Conservation (phyloP, 139 green algal genomes). For the Eudorina sp. region DNA sequence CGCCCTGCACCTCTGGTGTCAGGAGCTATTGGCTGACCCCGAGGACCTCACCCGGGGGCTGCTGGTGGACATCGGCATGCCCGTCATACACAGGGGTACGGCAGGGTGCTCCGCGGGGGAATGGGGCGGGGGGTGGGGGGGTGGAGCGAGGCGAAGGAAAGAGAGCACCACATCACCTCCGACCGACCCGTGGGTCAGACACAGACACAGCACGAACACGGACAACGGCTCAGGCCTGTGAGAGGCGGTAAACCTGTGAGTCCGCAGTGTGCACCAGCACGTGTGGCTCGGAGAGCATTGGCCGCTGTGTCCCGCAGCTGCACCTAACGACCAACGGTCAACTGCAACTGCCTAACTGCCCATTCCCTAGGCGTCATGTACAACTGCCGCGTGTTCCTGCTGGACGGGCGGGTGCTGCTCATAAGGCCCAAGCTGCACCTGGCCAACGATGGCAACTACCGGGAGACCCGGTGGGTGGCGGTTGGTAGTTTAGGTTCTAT, state of each 20-base stretch:
- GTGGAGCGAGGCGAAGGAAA: background rate
- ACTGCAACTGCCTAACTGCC: background rate
- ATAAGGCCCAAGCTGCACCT: conserved; percentile 95
- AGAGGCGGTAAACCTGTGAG: too few relatives aligned
- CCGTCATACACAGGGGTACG: conserved; percentile 88
- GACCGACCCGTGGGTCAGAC: too few relatives aligned
- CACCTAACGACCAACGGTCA: background rate
- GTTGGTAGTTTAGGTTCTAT: too few relatives aligned
- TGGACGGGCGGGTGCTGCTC: conserved; percentile 88
- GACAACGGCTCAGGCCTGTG: too few relatives aligned
- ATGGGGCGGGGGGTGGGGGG: background rate
- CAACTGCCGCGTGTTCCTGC: conserved; percentile 93
- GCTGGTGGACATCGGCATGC: conserved; percentile 93
- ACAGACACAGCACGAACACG: too few relatives aligned
- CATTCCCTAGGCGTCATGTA: conserved; percentile 81
- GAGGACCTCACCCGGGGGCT: conserved; percentile 80
- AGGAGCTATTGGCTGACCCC: conserved; percentile 18
- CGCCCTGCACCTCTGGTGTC: background rate
- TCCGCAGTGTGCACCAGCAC: too few relatives aligned
- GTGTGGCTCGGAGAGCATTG: too few relatives aligned
- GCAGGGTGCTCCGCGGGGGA: background rate
- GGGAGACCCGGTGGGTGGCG: conserved; percentile 73
- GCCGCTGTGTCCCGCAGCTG: too few relatives aligned
- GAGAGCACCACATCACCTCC: too few relatives aligned
- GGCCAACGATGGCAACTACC: conserved; percentile 98